Evolutionary conservation across 2,329 filamentous ascomycete species (phyloP).

Genomic region (Fusarium sp.): DNA sequence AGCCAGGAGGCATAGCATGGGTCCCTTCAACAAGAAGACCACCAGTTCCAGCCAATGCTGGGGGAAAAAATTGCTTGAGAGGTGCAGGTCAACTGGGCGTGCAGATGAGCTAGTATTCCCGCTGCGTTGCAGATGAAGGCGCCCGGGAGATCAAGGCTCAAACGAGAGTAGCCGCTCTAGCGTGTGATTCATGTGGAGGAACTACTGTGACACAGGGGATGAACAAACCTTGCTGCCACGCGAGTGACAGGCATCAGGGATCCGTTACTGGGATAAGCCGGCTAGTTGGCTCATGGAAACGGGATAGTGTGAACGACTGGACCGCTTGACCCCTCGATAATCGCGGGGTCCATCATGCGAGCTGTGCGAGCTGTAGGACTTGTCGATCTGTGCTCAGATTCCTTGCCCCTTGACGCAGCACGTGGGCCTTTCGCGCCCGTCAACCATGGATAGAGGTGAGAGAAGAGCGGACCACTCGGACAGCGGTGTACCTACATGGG

Average conservation of each 20-base stretch:
- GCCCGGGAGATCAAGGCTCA: not conserved
- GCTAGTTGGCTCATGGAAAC: not conserved
- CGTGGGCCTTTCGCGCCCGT: not conserved
- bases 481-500: not conserved
- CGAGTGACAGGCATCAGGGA: not conserved
- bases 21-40: not conserved
- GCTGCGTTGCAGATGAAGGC: not conserved
- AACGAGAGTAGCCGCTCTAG: not conserved
- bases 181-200: not conserved
- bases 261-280: not conserved
- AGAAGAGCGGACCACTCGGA: not conserved
- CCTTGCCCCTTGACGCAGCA: not conserved
- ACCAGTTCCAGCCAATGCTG: not conserved
- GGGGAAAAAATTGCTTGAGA: not conserved
- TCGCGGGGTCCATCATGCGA: not conserved
- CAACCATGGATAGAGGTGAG: not conserved
- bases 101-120: not conserved
- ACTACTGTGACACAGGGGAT: not conserved
- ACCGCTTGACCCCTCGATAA: not conserved
- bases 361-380: not conserved
- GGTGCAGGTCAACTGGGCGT: not conserved
- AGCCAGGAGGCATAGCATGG: not conserved
- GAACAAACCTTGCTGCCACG: not conserved
- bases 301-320: not conserved
- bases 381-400: not conserved